Evolutionary conservation across 148 eudicot genomes (phyloP).

Genomic region (Vaccinium macrocarpon): DNA sequence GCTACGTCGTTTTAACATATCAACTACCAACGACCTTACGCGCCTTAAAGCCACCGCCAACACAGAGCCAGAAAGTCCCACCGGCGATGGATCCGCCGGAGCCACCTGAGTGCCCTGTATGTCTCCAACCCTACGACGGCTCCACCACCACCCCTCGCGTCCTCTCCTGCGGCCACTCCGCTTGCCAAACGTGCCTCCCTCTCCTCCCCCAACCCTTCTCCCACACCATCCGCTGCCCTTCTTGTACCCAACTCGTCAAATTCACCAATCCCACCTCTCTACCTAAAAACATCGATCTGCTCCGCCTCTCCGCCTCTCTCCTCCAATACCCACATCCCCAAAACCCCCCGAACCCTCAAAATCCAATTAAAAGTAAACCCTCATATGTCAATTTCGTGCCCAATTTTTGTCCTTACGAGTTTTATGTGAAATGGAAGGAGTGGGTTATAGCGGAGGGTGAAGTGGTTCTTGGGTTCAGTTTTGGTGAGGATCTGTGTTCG

Average conservation of each 20-base stretch:
- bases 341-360: slow-evolving; percentile 7
- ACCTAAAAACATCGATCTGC: slow-evolving; percentile 86
- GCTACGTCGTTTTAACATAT: too few relatives aligned
- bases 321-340: slow-evolving; percentile 15
- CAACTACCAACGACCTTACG: neutral
- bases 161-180: slow-evolving; percentile 79
- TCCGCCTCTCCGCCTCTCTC: slow-evolving; percentile 45
- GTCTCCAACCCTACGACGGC: slow-evolving; percentile 58
- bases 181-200: slow-evolving; percentile 58
- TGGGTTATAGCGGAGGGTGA: slow-evolving; percentile 54
- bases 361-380: neutral
- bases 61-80: neutral
- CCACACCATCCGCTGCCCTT: slow-evolving; percentile 61
- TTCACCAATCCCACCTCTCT: slow-evolving; percentile 49
- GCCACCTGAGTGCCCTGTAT: slow-evolving; percentile 84
- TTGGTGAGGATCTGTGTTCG: slow-evolving; percentile 17
- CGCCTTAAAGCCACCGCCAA: neutral
- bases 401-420: slow-evolving; percentile 45
- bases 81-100: slow-evolving; percentile 34
- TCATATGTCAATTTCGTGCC: slow-evolving; percentile 27
- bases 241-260: slow-evolving; percentile 67
- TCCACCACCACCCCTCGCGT: slow-evolving; percentile 60
- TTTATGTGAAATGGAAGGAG: slow-evolving; percentile 55
- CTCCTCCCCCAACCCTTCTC: slow-evolving; percentile 49
- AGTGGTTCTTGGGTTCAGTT: slow-evolving; percentile 24